phyloP scores from a whole-genome alignment of 2,329 filamentous ascomycete species.

The Epichloe aotearoae region DNA sequence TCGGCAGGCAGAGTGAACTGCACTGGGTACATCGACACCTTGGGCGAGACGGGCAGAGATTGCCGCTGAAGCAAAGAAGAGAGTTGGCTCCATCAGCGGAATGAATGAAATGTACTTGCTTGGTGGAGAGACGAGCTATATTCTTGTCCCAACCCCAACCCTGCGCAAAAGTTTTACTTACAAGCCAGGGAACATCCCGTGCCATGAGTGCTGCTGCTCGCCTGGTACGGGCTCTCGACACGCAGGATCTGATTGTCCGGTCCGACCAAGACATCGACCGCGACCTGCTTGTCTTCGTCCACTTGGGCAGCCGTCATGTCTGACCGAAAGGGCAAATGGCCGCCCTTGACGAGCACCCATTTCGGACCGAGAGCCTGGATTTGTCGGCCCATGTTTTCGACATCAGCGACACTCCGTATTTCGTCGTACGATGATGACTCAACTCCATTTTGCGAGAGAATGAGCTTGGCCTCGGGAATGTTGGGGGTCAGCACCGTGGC shows the following conservation, averaged over 20 bases:
- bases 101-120: no score
- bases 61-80: conserved; percentile 35
- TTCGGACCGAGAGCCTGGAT: conserved; percentile 58
- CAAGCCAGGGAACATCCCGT: conserved; percentile 90
- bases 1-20: conserved; percentile 54
- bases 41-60: conserved; percentile 61
- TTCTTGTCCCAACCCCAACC: background rate
- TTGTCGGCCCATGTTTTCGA: conserved; percentile 54
- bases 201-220: conserved; percentile 76
- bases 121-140: background rate
- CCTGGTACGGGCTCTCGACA: conserved; percentile 58
- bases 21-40: conserved; percentile 40
- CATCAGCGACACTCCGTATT: conserved; percentile 46
- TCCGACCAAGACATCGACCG: conserved; percentile 69
- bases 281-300: conserved; percentile 46
- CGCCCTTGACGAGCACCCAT: conserved; percentile 81
- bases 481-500: conserved; percentile 66
- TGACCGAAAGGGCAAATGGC: conserved; percentile 66
- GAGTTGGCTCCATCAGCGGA: background rate
- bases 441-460: conserved; percentile 40
- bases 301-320: conserved; percentile 45
- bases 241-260: conserved; percentile 38
- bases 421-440: conserved; percentile 15
- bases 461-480: conserved; percentile 56
- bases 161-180: conserved; percentile 27